Percentiles rank a stretch among this genome's conserved stretches.
These are phyloP conservation scores for Trichoderma hamatum DNA, from an alignment of 2,329 filamentous ascomycete genomes.

Conservation along the genomic window DNA sequence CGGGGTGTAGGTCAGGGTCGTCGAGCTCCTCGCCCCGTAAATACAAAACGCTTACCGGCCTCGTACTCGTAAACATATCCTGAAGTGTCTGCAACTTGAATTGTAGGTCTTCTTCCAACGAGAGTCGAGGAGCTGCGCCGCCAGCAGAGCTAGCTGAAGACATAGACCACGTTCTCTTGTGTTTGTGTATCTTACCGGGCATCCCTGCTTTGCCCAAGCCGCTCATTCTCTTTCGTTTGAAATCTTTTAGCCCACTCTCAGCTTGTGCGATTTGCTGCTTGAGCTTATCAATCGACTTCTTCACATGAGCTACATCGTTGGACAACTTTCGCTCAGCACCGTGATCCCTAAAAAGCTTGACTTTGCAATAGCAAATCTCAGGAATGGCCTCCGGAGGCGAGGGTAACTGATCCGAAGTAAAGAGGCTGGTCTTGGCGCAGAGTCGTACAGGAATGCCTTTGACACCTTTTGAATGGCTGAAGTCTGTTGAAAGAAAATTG, in stretches of 20 bases:
- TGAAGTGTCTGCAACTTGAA: conserved; percentile 77
- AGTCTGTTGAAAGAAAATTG: conserved; percentile 98
- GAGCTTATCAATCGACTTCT: conserved; percentile 94
- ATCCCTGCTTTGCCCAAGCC: conserved; percentile 52
- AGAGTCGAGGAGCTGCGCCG: conserved; percentile 48
- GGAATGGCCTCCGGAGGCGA: conserved; percentile 49
- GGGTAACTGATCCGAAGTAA: conserved; percentile 57
- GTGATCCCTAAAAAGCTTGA: conserved; percentile 95
- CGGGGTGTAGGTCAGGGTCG: conserved; percentile 78
- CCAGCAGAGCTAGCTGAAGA: conserved; percentile 71
- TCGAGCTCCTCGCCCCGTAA: conserved; percentile 76
- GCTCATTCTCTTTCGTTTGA: conserved; percentile 64
- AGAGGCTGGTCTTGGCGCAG: conserved; percentile 82
- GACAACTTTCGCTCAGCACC: conserved; percentile 93
- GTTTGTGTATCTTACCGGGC: conserved; percentile 83
- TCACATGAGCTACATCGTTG: conserved; percentile 92
- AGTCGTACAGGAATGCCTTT: conserved; percentile 95
- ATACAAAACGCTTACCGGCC: conserved; percentile 77
- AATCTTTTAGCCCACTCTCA: conserved; percentile 68
- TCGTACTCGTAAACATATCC: conserved; percentile 86
- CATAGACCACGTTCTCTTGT: conserved; percentile 95
- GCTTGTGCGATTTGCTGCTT: conserved; percentile 89
- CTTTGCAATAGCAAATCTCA: conserved; percentile 93
- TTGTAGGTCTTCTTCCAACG: conserved; percentile 74
- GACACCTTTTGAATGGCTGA: conserved; percentile 97